Evolutionary conservation across 73 alveolate genomes (phyloP).

Genomic region (Paramecium caudatum): DNA sequence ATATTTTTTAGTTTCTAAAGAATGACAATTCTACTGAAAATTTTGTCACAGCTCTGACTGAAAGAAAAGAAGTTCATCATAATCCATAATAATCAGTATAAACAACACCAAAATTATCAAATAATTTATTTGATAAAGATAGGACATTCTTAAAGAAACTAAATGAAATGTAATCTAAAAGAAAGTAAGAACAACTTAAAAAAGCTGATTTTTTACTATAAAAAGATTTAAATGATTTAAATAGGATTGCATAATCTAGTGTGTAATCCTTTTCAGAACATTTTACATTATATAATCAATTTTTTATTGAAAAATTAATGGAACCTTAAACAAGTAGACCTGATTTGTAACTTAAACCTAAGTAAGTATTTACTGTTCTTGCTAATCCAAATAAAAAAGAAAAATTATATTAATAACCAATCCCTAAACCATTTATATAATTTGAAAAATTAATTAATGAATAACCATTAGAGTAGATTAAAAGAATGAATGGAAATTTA

Average conservation of each 20-base stretch:
- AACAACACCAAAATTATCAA: too few species aligned
- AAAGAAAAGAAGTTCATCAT: not conserved
- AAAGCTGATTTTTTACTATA: conserved; percentile 33
- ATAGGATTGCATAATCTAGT: conserved; percentile 2
- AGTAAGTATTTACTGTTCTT: not conserved
- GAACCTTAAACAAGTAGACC: conserved; percentile 14
- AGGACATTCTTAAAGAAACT: not conserved
- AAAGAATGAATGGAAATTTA: not conserved
- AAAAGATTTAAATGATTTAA: conserved; percentile 29
- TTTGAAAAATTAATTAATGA: conserved; percentile 2
- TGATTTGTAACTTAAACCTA: conserved; percentile 1
- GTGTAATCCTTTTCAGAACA: conserved; percentile 4
- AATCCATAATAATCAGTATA: too few species aligned
- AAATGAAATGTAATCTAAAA: not conserved
- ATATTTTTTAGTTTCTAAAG: conserved; percentile 4
- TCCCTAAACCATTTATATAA: not conserved
- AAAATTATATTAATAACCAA: not conserved
- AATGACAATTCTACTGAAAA: conserved; percentile 1
- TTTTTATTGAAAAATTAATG: not conserved
- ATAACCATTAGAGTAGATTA: not conserved
- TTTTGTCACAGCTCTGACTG: conserved; percentile 7
- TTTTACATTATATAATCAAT: conserved; percentile 23
- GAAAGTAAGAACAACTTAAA: conserved; percentile 22
- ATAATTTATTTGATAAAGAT: not conserved
- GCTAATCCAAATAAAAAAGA: conserved; percentile 29